A percentile compares a stretch with the other conserved stretches of the same genome.
Evolutionary conservation across 306 rosid species (phyloP).

Genomic region (Sicyos edulis): DNA sequence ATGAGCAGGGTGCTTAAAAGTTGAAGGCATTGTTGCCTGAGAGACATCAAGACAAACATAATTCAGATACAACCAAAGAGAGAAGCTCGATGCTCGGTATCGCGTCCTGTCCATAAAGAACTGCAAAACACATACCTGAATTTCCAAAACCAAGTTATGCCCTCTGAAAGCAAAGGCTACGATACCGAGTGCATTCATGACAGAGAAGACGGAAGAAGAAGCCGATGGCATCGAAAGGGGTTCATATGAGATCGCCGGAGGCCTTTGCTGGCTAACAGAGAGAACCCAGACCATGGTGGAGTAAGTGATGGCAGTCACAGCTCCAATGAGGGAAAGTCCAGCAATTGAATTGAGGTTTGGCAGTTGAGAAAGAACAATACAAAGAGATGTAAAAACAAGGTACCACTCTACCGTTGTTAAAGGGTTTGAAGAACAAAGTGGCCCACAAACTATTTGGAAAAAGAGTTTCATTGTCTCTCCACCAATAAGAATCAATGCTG

Average conservation of each 20-base stretch:
- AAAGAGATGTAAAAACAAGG: conserved; percentile 85
- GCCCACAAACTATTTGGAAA: conserved; percentile 91
- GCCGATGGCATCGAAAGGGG: conserved; percentile 52
- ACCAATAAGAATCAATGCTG: conserved; percentile 89
- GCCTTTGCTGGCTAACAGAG: conserved; percentile 85
- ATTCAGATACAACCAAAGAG: neutral
- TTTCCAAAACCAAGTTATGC: conserved; percentile 79
- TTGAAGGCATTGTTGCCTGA: conserved; percentile 98
- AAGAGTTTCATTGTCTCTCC: conserved; percentile 98
- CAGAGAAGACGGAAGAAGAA: conserved; percentile 62
- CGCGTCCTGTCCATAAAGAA: neutral
- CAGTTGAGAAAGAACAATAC: conserved; percentile 93
- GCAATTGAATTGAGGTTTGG: conserved; percentile 98
- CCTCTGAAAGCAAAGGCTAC: conserved; percentile 96
- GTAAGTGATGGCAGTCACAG: conserved; percentile 96
- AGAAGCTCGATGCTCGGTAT: neutral
- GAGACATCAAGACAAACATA: conserved; percentile 17
- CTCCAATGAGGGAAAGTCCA: conserved; percentile 90
- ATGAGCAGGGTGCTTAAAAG: conserved; percentile 96
- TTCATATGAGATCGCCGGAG: conserved; percentile 69
- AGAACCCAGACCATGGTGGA: conserved; percentile 98
- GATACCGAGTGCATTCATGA: conserved; percentile 87
- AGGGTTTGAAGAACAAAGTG: conserved; percentile 81
- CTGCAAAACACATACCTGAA: conserved; percentile 51
- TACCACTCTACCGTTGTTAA: conserved; percentile 96